A percentile compares a stretch with the other conserved stretches of the same genome.
Conservation (phyloP, 2,329 filamentous ascomycete species). For the Aureobasidium sp. region DNA sequence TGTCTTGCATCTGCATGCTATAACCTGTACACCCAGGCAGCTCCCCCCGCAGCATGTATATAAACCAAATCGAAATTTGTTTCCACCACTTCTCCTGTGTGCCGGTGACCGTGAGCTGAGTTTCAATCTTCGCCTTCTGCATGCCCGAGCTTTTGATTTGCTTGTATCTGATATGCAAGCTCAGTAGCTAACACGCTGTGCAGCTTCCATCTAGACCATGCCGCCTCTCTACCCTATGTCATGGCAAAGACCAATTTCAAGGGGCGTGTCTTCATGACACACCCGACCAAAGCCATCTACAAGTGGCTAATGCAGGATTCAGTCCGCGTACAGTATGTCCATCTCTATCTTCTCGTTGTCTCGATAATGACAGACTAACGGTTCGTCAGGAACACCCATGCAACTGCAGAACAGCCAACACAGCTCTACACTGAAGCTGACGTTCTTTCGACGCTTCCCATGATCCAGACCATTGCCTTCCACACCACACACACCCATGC, state of each 20-base stretch:
- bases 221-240: slow-evolving; percentile 96
- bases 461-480: slow-evolving; percentile 97
- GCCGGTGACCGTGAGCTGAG: slow-evolving; percentile 13
- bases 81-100: slow-evolving; percentile 11
- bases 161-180: background rate
- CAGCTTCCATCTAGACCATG: slow-evolving; percentile 97
- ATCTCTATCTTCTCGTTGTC: no score
- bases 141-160: background rate
- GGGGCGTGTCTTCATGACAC: slow-evolving; percentile 96
- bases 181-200: background rate
- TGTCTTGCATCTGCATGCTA: slow-evolving; percentile 2
- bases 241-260: slow-evolving; percentile 97
- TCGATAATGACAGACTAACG: background rate
- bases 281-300: slow-evolving; percentile 98
- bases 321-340: slow-evolving; percentile 73
- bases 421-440: slow-evolving; percentile 90
- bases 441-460: slow-evolving; percentile 83
- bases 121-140: background rate
- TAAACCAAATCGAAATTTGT: slow-evolving; percentile 28
- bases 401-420: slow-evolving; percentile 53
- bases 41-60: slow-evolving; percentile 18
- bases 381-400: slow-evolving; percentile 51
- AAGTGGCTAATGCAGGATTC: slow-evolving; percentile 99
- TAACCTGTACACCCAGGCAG: background rate
- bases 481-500: slow-evolving; percentile 96